phyloP scores from a whole-genome alignment of 2,329 filamentous ascomycete genomes.

The Aspergillus carbonarius region DNA sequence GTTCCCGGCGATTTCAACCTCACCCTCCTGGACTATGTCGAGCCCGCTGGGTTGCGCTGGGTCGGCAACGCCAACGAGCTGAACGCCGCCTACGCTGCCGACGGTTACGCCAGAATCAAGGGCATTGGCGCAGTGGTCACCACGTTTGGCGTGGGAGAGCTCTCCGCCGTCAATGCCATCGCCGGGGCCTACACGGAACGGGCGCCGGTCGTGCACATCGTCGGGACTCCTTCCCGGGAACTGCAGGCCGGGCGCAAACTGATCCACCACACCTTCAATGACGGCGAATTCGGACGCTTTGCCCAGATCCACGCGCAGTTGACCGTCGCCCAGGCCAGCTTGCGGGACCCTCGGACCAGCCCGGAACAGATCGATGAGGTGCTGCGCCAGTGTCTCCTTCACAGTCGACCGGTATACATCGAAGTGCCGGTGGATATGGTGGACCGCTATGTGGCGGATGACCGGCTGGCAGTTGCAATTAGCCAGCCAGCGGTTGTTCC shows the following conservation, averaged over 20 bases:
- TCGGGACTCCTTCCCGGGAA: conserved; percentile 51
- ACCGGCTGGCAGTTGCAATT: conserved; percentile 5
- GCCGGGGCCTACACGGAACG: conserved; percentile 72
- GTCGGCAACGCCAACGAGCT: conserved; percentile 69
- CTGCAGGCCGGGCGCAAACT: conserved; percentile 46
- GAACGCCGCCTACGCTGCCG: conserved; percentile 58
- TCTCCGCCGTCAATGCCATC: conserved; percentile 70
- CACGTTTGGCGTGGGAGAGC: conserved; percentile 59
- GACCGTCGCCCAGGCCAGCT: conserved; percentile 13
- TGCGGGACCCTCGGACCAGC: conserved; percentile 50
- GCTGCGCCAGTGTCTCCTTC: conserved; percentile 52
- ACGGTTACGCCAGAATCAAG: conserved; percentile 27
- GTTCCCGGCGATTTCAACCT: conserved; percentile 74
- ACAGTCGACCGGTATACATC: conserved; percentile 57
- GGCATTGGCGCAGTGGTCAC: conserved; percentile 42
- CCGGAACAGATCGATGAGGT: conserved; percentile 53
- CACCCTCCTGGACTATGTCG: conserved; percentile 65
- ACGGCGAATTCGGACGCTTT: conserved; percentile 18
- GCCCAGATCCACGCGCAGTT: conserved; percentile 16
- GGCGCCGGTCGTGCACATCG: conserved; percentile 65
- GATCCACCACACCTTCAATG: conserved; percentile 64
- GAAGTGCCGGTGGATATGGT: conserved; percentile 57
- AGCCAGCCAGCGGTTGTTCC: conserved; percentile 3
- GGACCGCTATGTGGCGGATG: conserved; percentile 17
- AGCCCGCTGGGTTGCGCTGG: conserved; percentile 60